Percentiles rank a stretch among this genome's conserved stretches.
phyloP scores from a whole-genome alignment of 495 filamentous ascomycete species.

The Aspergillus affinis region DNA sequence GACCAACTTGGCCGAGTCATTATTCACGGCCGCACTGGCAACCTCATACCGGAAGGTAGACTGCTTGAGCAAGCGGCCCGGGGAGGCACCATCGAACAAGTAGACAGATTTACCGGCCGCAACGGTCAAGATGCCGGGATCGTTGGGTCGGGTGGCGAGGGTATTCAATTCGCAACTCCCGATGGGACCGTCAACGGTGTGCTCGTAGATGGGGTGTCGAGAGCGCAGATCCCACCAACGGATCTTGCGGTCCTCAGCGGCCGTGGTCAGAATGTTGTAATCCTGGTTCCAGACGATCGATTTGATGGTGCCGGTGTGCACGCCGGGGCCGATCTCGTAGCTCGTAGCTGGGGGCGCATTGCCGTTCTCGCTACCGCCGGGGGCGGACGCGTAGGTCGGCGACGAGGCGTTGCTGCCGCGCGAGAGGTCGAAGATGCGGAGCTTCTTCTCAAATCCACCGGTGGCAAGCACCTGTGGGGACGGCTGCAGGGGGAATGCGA shows the following conservation, averaged over 20 bases:
- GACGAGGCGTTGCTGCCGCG: constrained; percentile 46
- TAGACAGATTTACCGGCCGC: constrained; percentile 86
- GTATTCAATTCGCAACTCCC: constrained; percentile 85
- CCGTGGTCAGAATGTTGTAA: constrained; percentile 83
- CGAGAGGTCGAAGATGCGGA: constrained; percentile 87
- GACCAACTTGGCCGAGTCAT: constrained; percentile 75
- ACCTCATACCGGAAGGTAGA: constrained; percentile 77
- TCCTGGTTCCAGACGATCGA: constrained; percentile 90
- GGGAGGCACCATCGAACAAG: constrained; percentile 78
- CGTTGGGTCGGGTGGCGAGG: constrained; percentile 39
- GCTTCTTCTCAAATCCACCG: constrained; percentile 92
- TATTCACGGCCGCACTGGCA: constrained; percentile 84
- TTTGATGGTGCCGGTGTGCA: constrained; percentile 86
- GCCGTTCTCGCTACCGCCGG: constrained; percentile 28
- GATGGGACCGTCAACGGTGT: constrained; percentile 74
- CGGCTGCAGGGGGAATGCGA: constrained; percentile 79
- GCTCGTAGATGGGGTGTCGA: constrained; percentile 66
- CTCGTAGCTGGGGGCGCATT: constrained; percentile 50
- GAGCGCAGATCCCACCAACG: constrained; percentile 92
- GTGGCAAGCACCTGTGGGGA: constrained; percentile 81
- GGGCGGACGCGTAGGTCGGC: constrained; percentile 31
- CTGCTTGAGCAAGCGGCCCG: constrained; percentile 72
- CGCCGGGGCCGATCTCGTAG: constrained; percentile 82
- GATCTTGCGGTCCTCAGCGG: constrained; percentile 83
- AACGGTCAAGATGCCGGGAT: constrained; percentile 49